Evolutionary conservation across 106 monocot species (phyloP).

Genomic region (Dioscorea dumetorum): DNA sequence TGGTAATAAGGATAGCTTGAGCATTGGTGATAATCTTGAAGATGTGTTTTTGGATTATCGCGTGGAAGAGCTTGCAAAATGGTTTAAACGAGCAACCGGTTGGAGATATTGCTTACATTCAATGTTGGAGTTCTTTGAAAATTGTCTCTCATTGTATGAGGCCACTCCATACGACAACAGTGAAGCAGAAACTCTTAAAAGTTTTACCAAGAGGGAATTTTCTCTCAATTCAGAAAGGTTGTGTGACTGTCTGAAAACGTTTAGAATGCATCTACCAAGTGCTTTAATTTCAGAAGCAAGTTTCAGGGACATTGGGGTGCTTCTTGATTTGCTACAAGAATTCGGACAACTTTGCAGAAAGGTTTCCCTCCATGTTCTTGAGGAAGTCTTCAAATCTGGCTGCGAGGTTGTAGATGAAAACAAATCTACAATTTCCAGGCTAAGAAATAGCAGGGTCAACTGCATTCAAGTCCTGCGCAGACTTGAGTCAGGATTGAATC

Average conservation of each 20-base stretch:
- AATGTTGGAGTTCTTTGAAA: slow-evolving; percentile 14
- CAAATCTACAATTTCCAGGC: not conserved
- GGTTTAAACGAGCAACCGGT: slow-evolving; percentile 30
- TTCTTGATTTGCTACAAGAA: slow-evolving; percentile 14
- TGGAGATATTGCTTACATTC: slow-evolving; percentile 33
- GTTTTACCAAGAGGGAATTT: slow-evolving; percentile 24
- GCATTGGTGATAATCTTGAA: slow-evolving; percentile 19
- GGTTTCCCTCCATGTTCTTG: not conserved
- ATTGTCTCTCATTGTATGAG: not conserved
- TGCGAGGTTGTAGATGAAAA: not conserved
- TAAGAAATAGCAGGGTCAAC: not conserved
- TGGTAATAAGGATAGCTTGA: slow-evolving; percentile 50
- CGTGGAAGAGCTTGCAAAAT: slow-evolving; percentile 17
- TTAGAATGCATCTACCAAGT: slow-evolving; percentile 30
- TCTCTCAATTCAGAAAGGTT: not conserved
- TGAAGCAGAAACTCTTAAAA: not conserved
- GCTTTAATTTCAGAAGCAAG: slow-evolving; percentile 4
- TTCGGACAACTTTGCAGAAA: not conserved
- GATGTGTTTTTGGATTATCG: slow-evolving; percentile 44
- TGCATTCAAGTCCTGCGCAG: slow-evolving; percentile 6
- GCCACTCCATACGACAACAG: not conserved
- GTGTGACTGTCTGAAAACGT: slow-evolving; percentile 3
- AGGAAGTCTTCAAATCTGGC: slow-evolving; percentile 5
- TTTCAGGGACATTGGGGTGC: slow-evolving; percentile 11
- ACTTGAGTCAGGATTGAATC: not conserved